Evolutionary conservation across 228 moss, liverwort and hornwort genomes (phyloP).

Genomic region (Sphagnum fallax): DNA sequence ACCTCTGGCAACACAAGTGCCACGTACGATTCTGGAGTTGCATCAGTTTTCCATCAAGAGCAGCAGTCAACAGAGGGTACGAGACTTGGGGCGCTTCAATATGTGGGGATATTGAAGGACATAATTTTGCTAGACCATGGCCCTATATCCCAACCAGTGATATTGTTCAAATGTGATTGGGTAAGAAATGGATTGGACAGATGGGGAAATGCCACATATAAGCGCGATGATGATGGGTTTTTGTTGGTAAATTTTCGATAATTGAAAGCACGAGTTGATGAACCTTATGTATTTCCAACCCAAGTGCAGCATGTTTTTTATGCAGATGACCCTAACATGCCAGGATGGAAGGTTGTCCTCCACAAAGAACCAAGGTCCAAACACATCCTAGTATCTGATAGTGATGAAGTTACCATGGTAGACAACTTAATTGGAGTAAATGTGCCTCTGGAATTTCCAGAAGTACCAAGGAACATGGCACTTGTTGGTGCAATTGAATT

Average conservation of each 20-base stretch:
- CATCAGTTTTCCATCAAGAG: background rate
- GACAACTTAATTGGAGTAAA: too few species aligned
- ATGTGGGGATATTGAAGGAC: background rate
- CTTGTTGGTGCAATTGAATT: too few species aligned
- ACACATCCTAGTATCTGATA: background rate
- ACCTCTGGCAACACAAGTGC: background rate
- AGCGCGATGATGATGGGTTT: background rate
- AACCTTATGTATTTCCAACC: slow-evolving; percentile 3
- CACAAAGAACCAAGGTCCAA: slow-evolving; percentile 7
- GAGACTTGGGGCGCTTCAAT: background rate
- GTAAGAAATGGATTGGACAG: background rate
- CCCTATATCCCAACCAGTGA: background rate
- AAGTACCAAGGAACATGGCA: too few species aligned
- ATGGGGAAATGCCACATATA: background rate
- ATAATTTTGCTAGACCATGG: background rate
- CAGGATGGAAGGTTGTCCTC: slow-evolving; percentile 10
- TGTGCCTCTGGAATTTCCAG: too few species aligned
- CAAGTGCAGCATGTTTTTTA: slow-evolving; percentile 3
- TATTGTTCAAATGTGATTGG: background rate
- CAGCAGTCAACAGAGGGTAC: background rate
- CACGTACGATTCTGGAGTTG: background rate
- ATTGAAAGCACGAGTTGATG: background rate
- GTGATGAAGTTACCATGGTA: background rate
- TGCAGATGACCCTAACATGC: background rate
- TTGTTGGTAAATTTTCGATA: background rate